Evolutionary conservation across 345 rosid genomes (phyloP), one percentile per base, ranked within the genome.

Genomic region (Populus deltoides): DNA sequence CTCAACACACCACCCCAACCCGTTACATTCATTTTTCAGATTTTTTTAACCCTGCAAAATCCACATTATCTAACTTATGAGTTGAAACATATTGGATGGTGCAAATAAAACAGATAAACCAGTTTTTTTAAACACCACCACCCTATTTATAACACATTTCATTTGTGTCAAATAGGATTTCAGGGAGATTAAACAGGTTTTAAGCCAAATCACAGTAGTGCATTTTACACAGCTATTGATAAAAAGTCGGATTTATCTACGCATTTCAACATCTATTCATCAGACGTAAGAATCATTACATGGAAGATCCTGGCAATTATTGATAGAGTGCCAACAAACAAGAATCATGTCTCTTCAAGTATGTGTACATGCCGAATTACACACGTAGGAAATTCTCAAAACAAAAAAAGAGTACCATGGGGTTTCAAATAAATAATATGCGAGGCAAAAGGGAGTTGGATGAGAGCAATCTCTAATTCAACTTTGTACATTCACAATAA

Each of bases 401-500:
- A 10, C 63, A n/a, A 11, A 9, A 7, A 6, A 49, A 4, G 20
- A 49, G 22, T 55, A 20, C 25, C 62, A 22, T 20, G 31, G 72
- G 27, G 12, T 35, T 39, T 41, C n/a, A 35, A 68, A 38, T 10
- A 36, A 68, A 25, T n/a, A 66, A 31, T 68, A 59, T 33, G 15
- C 33, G 36, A 61, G 66, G 61, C 16, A n/a, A 18, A 70, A 65
- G 66, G 17, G 47, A 35, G 77, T 41, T 35, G 33, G 55, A 71
- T 41, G 17, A 75, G 38, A 63, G 69, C 39, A 66, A 55, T 18
- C 57, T 4, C 78, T 70, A 66, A 66, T 27, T 77, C 41, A 59
- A 72, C 15, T 77, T 70, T 70, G 85, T 86, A 82, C 82, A 77
- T 72, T 78, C 84, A 80, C 72, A 80, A 71, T 70, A 70, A 43